Percentiles rank a stretch among this genome's conserved stretches.
These are phyloP conservation scores for Pythium diclinum DNA, from an alignment of 352 stramenopile genomes.

Conservation along the genomic window DNA sequence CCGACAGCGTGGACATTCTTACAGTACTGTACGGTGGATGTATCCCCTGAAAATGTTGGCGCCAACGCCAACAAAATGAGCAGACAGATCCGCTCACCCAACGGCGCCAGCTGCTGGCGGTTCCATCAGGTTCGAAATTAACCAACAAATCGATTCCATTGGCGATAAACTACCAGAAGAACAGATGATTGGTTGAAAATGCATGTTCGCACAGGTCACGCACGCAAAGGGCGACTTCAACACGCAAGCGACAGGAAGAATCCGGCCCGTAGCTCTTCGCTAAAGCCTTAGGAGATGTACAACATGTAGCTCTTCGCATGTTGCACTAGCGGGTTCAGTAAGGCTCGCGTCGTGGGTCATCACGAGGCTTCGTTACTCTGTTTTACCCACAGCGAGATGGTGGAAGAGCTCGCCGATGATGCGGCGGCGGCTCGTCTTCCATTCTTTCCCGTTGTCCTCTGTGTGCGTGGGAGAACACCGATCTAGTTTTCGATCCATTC, in stretches of 20 bases:
- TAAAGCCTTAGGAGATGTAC: too few species aligned
- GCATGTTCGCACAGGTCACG: conserved; percentile 20
- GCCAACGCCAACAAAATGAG: conserved; percentile 1
- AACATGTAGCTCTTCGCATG: not conserved
- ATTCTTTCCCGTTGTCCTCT: not conserved
- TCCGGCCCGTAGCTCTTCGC: not conserved
- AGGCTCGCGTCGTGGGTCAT: not conserved
- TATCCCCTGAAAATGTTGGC: not conserved
- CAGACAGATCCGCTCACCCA: not conserved
- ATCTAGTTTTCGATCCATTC: too few species aligned
- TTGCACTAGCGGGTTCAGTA: not conserved
- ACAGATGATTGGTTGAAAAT: conserved; percentile 17
- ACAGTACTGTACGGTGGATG: not conserved
- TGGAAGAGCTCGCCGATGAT: not conserved
- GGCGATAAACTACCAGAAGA: not conserved
- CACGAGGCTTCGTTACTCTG: not conserved
- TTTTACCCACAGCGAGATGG: not conserved
- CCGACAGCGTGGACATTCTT: not conserved
- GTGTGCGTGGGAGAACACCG: not conserved
- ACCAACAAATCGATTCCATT: not conserved
- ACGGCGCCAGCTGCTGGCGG: not conserved
- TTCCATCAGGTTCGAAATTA: not conserved
- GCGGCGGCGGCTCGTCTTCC: not conserved
- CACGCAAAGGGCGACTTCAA: conserved; percentile 25
- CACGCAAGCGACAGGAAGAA: not conserved